These are phyloP conservation scores for Rhizopogon vinicolor DNA, from an alignment of 768 basidiomycete genomes.

Conservation along the genomic window DNA sequence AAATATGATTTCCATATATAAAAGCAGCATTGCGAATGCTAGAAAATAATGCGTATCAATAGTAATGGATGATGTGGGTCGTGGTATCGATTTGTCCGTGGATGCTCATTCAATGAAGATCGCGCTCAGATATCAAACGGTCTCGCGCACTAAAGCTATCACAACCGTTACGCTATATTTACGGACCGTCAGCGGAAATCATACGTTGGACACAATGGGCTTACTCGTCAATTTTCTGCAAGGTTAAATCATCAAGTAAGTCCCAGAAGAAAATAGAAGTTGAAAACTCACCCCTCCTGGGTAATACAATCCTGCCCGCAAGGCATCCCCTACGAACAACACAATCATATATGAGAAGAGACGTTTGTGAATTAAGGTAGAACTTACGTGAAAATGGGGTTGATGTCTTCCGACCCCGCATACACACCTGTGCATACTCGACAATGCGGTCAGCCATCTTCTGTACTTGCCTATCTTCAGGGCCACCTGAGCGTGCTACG, in stretches of 20 bases:
- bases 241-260: constrained; percentile 2
- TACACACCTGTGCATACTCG: constrained; percentile 63
- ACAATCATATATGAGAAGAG: constrained; percentile 3
- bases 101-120: not conserved
- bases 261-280: constrained; percentile 2
- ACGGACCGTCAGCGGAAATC: constrained; percentile 10
- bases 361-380: not conserved
- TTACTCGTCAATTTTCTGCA: constrained; percentile 79
- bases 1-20: not conserved
- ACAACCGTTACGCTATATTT: constrained; percentile 61
- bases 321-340: constrained; percentile 48
- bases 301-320: constrained; percentile 58
- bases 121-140: constrained; percentile 15
- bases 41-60: not conserved
- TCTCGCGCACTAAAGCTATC: constrained; percentile 65
- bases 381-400: constrained; percentile 74
- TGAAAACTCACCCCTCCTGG: constrained; percentile 63
- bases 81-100: not conserved
- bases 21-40: not conserved
- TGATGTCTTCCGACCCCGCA: constrained; percentile 57
- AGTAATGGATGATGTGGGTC: not conserved
- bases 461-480: constrained; percentile 62
- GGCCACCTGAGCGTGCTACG: constrained; percentile 47
- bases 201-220: constrained; percentile 20
- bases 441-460: constrained; percentile 70